Conservation (phyloP, 306 rosid genomes). For the Vicia sativa region DNA sequence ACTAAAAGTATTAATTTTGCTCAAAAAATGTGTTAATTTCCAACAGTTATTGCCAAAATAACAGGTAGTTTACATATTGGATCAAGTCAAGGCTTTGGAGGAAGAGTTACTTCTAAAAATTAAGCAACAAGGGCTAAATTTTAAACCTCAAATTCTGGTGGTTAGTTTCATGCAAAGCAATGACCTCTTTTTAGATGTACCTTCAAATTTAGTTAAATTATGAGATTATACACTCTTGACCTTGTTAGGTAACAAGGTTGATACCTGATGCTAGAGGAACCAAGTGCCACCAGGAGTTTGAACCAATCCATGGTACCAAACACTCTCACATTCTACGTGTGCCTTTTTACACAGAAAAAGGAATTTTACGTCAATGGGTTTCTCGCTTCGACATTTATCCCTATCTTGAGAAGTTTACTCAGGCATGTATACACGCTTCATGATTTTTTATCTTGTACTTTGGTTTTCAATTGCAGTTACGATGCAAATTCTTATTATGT, state of each 20-base stretch:
- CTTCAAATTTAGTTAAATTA: not conserved
- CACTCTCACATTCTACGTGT: conserved; percentile 83
- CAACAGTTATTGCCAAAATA: conserved; percentile 21
- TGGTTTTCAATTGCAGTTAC: not conserved
- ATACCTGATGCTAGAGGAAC: conserved; percentile 91
- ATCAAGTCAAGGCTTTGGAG: conserved; percentile 89
- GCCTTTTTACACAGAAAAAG: conserved; percentile 71
- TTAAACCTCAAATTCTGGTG: conserved; percentile 85
- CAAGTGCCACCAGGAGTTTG: conserved; percentile 79
- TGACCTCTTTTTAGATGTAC: not conserved
- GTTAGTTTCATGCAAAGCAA: conserved; percentile 50
- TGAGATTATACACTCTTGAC: conserved; percentile 20
- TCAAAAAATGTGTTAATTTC: not conserved
- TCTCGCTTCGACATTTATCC: conserved; percentile 94
- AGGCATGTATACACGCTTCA: conserved; percentile 48
- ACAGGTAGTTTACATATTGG: conserved; percentile 91
- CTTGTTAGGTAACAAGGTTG: conserved; percentile 71
- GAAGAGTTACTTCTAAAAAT: conserved; percentile 72
- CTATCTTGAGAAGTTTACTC: conserved; percentile 77
- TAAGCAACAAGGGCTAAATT: conserved; percentile 74
- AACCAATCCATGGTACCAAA: conserved; percentile 69
- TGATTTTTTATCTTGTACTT: not conserved
- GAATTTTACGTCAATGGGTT: conserved; percentile 71
- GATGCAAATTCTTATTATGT: not conserved
- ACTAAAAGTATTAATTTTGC: not conserved